Evolutionary conservation across 345 rosid genomes (phyloP).

Genomic region (Rhizophora mangle): DNA sequence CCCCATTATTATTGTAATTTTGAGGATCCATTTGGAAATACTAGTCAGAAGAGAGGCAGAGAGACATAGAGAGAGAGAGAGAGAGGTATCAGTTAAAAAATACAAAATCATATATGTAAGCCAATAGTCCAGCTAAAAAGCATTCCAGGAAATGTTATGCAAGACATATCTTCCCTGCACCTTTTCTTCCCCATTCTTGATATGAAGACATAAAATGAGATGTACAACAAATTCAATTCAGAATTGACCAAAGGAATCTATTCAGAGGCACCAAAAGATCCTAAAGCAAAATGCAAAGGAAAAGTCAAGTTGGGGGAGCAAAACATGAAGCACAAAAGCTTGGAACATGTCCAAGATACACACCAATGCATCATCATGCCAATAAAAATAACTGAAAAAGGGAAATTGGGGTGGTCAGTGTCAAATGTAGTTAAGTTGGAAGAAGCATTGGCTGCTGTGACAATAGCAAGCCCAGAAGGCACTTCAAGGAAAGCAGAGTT

Average conservation of each 20-base stretch:
- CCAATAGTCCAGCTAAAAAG: background rate
- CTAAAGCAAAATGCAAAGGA: background rate
- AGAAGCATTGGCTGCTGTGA: background rate
- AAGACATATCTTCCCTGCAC: too few relatives aligned
- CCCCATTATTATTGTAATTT: slow-evolving; percentile 61
- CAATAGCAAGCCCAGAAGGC: background rate
- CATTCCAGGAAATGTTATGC: too few relatives aligned
- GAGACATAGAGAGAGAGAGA: background rate
- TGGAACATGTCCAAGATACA: background rate
- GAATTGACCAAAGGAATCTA: too few relatives aligned
- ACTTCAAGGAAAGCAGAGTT: background rate
- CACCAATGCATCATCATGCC: background rate
- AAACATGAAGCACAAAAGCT: too few relatives aligned
- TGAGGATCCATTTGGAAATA: slow-evolving; percentile 85
- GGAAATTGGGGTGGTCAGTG: background rate
- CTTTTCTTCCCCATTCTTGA: too few relatives aligned
- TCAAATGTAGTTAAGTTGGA: slow-evolving; percentile 3
- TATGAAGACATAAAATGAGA: too few relatives aligned
- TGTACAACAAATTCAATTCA: too few relatives aligned
- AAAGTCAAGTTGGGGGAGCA: background rate
- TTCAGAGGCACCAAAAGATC: too few relatives aligned
- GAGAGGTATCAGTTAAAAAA: slow-evolving; percentile 7
- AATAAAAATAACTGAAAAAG: background rate
- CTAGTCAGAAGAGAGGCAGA: slow-evolving; percentile 35
- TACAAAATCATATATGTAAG: slow-evolving; percentile 3